Base-by-base conservation (phyloP, 257 asterid genomes). In the Forsythia suspensa region DNA sequence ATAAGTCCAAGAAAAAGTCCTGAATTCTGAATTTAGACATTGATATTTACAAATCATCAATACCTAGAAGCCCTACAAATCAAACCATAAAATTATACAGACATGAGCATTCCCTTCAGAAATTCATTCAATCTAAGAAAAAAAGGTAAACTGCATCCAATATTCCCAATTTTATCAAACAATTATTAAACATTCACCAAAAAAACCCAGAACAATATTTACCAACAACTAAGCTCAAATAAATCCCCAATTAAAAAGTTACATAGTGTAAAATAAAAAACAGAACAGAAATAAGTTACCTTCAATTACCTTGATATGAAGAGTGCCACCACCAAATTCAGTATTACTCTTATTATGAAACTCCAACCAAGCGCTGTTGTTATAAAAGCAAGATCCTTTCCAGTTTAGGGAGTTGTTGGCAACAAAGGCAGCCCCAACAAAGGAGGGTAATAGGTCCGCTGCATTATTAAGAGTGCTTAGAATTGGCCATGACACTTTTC, bases 251-350 rank as follows among this genome's bases (percentile, higher is more conserved):
- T 10, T 4, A 21, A 10, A 63, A 63, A 13, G 13, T 16, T 10
- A 1, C 57, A 6, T 13, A 4, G 57, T 12, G 57, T 46, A 46
- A 48, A 48, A 48, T 5, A 48, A 48, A 44, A 2, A 0, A 11
- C 3, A 11, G 8, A 24, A 29, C 9, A 3, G 36, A 21, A n/a
- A 59, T 7, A 1, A 21, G 36, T 20, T 63, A 11, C 29, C 66
- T 55, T n/a, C 4, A 82, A 79, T 57, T 13, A 95, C 99, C 96
- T 91, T 87, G 76, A 95, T 79, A 82, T 90, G 99, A 76, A 95
- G 96, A 76, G 98, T 93, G 5, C 96, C 99, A 9, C 99, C 98
- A 80, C 97, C 99, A 84, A 90, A 93, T 80, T 84, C 78, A 80
- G 76, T 89, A 10, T 86, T 87, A 72, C 82, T 82, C 39, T 90